These are phyloP conservation scores for Urochloa ruziziensis DNA, from an alignment of 176 grass and related monocot species.

Conservation along the genomic window DNA sequence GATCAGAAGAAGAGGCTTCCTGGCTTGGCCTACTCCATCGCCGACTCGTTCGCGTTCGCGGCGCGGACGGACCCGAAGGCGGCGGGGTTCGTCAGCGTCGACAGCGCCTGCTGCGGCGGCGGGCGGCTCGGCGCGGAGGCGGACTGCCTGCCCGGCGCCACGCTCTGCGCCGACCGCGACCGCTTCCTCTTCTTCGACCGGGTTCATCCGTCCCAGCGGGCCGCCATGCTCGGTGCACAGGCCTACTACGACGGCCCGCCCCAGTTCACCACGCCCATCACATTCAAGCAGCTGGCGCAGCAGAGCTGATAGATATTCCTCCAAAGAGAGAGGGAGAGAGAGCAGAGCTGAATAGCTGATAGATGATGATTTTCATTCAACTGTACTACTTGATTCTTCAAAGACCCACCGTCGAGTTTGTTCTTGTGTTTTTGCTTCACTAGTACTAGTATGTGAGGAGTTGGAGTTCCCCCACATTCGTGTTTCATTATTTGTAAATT, in stretches of 20 bases:
- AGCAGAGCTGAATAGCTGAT: too few species aligned
- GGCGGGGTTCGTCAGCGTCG: background rate
- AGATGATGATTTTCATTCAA: too few species aligned
- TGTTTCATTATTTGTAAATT: too few species aligned
- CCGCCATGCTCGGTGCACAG: background rate
- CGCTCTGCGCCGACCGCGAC: constrained; percentile 28
- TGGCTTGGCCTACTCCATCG: constrained; percentile 28
- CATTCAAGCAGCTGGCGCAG: constrained; percentile 8
- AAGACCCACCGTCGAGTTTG: too few species aligned
- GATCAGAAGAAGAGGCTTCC: background rate
- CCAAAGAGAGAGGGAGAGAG: too few species aligned
- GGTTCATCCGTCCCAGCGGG: constrained; percentile 24
- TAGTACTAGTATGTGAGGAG: too few species aligned
- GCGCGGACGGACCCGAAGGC: background rate
- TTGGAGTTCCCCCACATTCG: too few species aligned
- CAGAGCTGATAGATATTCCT: background rate
- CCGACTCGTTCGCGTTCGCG: background rate
- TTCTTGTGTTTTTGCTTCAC: too few species aligned
- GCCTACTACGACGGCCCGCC: background rate
- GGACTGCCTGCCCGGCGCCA: background rate
- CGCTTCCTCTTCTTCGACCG: constrained; percentile 29
- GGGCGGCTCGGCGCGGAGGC: background rate
- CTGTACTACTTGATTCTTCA: too few species aligned
- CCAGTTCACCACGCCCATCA: constrained; percentile 14
- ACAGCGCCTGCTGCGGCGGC: constrained; percentile 25